Percentiles rank a stretch among this genome's conserved stretches.
Evolutionary conservation across 371 early-diverging fungal species (phyloP).

Genomic region (Funneliformis caledonium): DNA sequence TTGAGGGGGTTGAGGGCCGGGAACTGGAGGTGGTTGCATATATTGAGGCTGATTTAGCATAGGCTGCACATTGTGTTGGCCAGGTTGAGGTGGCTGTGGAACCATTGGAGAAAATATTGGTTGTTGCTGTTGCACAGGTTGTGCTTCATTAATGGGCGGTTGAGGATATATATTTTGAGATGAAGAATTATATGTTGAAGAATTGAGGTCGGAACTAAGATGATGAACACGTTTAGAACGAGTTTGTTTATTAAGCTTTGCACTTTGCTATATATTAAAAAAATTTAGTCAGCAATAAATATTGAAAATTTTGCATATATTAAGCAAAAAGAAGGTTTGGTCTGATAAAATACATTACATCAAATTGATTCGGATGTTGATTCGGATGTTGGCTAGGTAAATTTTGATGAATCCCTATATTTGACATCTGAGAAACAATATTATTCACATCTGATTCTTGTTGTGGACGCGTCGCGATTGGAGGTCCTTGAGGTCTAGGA

Average conservation of each 20-base stretch:
- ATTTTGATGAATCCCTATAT: constrained; percentile 3
- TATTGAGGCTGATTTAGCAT: neutral
- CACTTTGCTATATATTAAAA: neutral
- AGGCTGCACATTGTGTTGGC: neutral
- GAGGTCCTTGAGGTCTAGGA: neutral
- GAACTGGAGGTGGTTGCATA: neutral
- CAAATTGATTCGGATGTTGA: neutral
- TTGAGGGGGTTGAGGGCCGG: neutral
- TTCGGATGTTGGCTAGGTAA: neutral
- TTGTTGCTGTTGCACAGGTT: neutral
- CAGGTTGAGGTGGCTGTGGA: neutral
- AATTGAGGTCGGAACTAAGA: constrained; percentile 6
- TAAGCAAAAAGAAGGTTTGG: neutral
- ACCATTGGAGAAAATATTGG: constrained; percentile 16
- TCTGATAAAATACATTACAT: constrained; percentile 28
- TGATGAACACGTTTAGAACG: constrained; percentile 20
- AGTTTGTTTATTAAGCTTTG: neutral
- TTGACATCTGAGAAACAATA: neutral
- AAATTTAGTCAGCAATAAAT: neutral
- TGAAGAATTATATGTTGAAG: constrained; percentile 1
- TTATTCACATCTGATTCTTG: neutral
- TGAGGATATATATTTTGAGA: neutral
- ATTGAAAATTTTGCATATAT: neutral
- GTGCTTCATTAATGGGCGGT: neutral
- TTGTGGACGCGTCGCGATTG: neutral